A percentile compares a stretch with the other conserved stretches of the same genome.
These are phyloP conservation scores for Paulinella micropora DNA, from an alignment of 78 protist species.

Conservation along the genomic window DNA sequence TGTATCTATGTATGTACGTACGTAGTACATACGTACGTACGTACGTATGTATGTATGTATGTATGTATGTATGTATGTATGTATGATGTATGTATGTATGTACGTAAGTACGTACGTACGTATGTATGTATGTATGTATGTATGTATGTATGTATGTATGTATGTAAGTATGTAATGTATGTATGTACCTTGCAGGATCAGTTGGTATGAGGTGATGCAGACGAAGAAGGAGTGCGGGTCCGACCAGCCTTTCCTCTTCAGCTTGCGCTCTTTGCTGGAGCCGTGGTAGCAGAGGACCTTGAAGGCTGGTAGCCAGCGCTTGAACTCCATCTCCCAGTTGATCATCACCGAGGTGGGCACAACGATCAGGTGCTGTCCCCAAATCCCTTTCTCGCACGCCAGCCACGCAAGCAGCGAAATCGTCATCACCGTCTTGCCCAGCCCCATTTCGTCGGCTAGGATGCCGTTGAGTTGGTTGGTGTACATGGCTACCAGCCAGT, in stretches of 20 bases:
- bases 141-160: background rate
- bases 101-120: background rate
- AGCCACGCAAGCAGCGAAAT: constrained; percentile 76
- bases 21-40: too few relatives aligned
- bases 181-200: constrained; percentile 57
- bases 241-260: constrained; percentile 68
- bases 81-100: too few relatives aligned
- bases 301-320: constrained; percentile 74
- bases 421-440: constrained; percentile 82
- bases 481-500: constrained; percentile 71
- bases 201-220: constrained; percentile 71
- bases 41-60: too few relatives aligned
- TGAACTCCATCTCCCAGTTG: constrained; percentile 83
- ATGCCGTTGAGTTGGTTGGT: constrained; percentile 70
- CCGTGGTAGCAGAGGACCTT: constrained; percentile 76
- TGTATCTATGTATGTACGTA: too few relatives aligned
- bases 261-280: constrained; percentile 52
- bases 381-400: constrained; percentile 52
- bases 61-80: too few relatives aligned
- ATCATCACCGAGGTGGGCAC: constrained; percentile 67
- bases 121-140: background rate
- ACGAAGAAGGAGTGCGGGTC: constrained; percentile 60
- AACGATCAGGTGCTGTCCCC: constrained; percentile 87
- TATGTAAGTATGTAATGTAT: too few relatives aligned
- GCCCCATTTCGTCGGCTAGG: constrained; percentile 89